phyloP scores from a whole-genome alignment of 2,329 filamentous ascomycete genomes.

The Tolypocladium inflatum region DNA sequence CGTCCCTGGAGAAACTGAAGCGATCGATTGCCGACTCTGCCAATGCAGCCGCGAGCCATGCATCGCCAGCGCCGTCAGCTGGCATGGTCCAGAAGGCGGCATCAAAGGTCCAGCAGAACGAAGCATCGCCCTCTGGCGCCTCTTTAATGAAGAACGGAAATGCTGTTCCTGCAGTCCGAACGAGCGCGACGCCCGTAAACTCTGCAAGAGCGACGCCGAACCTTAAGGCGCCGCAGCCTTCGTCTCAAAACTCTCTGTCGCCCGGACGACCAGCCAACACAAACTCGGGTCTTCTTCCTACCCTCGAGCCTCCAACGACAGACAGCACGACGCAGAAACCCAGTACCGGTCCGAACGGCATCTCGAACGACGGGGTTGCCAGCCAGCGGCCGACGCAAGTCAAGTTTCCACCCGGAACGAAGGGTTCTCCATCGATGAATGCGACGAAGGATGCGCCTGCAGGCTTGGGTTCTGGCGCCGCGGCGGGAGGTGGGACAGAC shows the following conservation, averaged over 20 bases:
- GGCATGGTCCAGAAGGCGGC: conserved; percentile 3
- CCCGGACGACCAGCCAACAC: background rate
- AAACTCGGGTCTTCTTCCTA: background rate
- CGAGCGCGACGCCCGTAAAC: conserved; percentile 5
- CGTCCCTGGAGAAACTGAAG: conserved; percentile 33
- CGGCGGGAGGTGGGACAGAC: background rate
- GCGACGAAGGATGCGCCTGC: background rate
- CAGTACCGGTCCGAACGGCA: background rate
- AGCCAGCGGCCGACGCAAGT: conserved; percentile 16
- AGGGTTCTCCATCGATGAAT: conserved; percentile 13
- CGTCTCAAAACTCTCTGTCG: background rate
- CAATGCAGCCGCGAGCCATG: conserved; percentile 9
- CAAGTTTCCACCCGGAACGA: conserved; percentile 21
- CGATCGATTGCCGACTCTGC: conserved; percentile 23
- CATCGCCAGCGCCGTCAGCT: conserved; percentile 4
- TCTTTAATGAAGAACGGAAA: conserved; percentile 5
- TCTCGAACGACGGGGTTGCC: background rate
- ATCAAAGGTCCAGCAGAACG: conserved; percentile 7
- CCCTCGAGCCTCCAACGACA: background rate
- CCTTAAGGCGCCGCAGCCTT: background rate
- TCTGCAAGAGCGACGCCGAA: conserved; percentile 5
- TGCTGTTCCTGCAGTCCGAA: conserved; percentile 5
- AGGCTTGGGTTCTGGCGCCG: background rate
- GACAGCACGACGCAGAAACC: background rate
- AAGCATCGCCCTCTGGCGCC: conserved; percentile 6